Conservation (phyloP, 495 filamentous ascomycete genomes). For the Penicillium crystallinum region DNA sequence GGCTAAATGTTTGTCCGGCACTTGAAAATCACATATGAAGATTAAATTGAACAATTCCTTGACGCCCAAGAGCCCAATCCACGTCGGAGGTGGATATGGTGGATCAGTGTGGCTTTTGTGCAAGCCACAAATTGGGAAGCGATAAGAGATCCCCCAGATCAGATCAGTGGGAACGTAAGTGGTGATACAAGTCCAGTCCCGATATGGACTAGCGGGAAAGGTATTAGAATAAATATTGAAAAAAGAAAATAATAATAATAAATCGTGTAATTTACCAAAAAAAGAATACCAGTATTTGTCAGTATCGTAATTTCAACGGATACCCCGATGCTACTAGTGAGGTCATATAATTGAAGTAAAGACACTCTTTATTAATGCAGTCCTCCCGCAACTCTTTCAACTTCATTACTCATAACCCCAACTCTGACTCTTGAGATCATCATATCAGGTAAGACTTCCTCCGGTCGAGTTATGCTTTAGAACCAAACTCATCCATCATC, state of each 20-base stretch:
- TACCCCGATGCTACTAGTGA: not conserved
- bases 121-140: conserved; percentile 3
- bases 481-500: conserved; percentile 15
- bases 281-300: too few species aligned
- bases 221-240: not conserved
- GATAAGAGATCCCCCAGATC: conserved; percentile 2
- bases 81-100: not conserved
- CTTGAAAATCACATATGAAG: not conserved
- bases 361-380: conserved; percentile 15
- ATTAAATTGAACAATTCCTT: not conserved
- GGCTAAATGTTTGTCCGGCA: not conserved
- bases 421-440: conserved; percentile 8
- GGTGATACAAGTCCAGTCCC: not conserved
- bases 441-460: conserved; percentile 13
- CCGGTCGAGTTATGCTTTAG: conserved; percentile 19
- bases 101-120: conserved; percentile 3
- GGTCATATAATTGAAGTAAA: not conserved
- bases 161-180: conserved; percentile 9
- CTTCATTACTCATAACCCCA: conserved; percentile 21
- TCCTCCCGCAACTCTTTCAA: not conserved
- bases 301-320: too few species aligned
- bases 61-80: conserved; percentile 4
- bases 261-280: too few species aligned
- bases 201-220: not conserved
- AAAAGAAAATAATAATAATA: not conserved